These are phyloP conservation scores for Rhodotorula diobovata DNA, from an alignment of 768 basidiomycete genomes.

Conservation along the genomic window DNA sequence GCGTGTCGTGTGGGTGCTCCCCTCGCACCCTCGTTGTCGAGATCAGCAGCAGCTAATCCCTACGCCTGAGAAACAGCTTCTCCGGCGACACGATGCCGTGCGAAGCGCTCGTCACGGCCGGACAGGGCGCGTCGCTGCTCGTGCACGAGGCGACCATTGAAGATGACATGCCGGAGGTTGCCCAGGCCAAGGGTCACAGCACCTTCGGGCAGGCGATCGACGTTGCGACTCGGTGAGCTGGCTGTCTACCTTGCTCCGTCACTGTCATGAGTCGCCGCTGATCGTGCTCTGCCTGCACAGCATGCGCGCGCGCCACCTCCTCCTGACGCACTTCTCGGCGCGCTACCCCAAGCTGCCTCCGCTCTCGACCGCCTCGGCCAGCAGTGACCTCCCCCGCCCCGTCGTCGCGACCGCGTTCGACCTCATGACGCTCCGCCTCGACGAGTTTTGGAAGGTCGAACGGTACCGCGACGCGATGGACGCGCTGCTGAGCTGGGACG, in stretches of 20 bases:
- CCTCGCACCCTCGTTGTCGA: neutral
- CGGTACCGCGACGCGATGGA: constrained; percentile 69
- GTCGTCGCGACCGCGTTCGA: constrained; percentile 76
- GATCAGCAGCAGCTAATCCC: no score
- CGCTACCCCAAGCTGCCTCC: constrained; percentile 84
- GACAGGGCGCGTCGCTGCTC: constrained; percentile 66
- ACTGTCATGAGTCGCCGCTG: neutral
- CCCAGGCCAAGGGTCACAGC: constrained; percentile 68
- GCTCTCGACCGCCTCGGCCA: constrained; percentile 44
- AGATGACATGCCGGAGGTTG: constrained; percentile 64
- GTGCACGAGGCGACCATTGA: constrained; percentile 94
- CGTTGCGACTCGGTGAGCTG: constrained; percentile 62
- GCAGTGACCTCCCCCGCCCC: constrained; percentile 46
- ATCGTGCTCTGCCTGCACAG: constrained; percentile 49
- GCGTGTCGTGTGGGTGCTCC: constrained; percentile 63
- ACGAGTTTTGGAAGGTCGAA: constrained; percentile 81
- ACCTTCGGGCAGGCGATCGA: constrained; percentile 84
- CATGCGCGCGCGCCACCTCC: constrained; percentile 75
- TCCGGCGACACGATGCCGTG: constrained; percentile 87
- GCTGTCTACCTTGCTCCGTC: neutral
- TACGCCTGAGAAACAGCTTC: constrained; percentile 58
- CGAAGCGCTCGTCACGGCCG: constrained; percentile 61
- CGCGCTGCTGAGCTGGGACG: constrained; percentile 46
- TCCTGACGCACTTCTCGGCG: constrained; percentile 94
- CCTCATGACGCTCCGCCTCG: constrained; percentile 64